A percentile compares a stretch with the other conserved stretches of the same genome.
Conservation (phyloP, 139 green algal genomes). For the Chlamydomonas schloesseri region DNA sequence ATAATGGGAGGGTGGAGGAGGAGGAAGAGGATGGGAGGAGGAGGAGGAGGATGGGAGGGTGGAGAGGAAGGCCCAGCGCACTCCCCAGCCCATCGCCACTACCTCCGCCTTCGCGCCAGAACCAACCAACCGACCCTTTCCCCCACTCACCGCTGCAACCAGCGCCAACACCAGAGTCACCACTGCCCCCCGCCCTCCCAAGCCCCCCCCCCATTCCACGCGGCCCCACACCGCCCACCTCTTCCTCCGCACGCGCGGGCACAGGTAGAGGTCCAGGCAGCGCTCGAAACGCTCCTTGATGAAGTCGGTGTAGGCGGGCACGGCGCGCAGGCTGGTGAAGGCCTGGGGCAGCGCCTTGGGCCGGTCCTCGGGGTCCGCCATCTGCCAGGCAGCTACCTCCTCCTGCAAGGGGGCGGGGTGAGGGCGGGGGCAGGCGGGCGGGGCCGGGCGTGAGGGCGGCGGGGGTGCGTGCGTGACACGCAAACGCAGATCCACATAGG, state of each 20-base stretch:
- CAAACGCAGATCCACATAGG: too few species aligned
- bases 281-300: slow-evolving; percentile 98
- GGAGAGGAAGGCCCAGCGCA: not conserved
- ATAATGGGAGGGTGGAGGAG: not conserved
- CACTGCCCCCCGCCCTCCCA: not conserved
- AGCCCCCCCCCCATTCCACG: not conserved
- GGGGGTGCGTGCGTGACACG: too few species aligned
- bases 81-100: too few species aligned
- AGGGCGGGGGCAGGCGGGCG: not conserved
- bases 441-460: too few species aligned
- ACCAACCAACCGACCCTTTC: too few species aligned
- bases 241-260: slow-evolving; percentile 76
- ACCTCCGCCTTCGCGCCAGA: too few species aligned
- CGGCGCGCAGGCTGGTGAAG: slow-evolving; percentile 64
- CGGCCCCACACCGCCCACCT: not conserved
- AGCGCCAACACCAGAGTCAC: too few species aligned
- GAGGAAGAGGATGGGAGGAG: too few species aligned
- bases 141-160: too few species aligned
- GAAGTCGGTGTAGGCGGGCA: slow-evolving; percentile 89
- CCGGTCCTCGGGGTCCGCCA: slow-evolving; percentile 84
- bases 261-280: slow-evolving; percentile 99
- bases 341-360: slow-evolving; percentile 74
- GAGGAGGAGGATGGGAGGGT: too few species aligned
- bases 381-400: slow-evolving; percentile 78
- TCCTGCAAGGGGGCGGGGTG: slow-evolving; percentile 69